Conservation (phyloP, 345 rosid genomes). For the Jatropha curcas region DNA sequence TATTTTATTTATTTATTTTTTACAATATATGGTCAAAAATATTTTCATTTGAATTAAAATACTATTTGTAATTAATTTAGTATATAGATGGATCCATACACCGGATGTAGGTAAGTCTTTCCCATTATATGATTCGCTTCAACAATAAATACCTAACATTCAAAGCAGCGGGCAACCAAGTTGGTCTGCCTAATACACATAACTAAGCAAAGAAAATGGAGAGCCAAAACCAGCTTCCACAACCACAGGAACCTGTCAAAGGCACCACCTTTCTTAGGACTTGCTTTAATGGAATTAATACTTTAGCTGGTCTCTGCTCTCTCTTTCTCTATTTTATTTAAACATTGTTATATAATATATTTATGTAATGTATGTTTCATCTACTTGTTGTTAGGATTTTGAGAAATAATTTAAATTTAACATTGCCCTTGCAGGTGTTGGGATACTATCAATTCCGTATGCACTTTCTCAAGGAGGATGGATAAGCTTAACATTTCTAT, state of each 20-base stretch:
- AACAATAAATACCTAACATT: conserved; percentile 1
- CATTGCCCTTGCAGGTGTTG: conserved; percentile 46
- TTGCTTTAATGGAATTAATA: conserved; percentile 70
- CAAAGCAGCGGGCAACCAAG: not conserved
- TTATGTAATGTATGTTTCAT: not conserved
- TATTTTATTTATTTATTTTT: no score
- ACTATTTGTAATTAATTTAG: no score
- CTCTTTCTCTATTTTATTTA: not conserved
- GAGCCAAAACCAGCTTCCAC: conserved; percentile 39
- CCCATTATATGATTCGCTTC: not conserved
- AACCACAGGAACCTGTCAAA: conserved; percentile 21
- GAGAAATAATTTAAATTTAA: not conserved
- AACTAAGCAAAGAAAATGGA: conserved; percentile 34
- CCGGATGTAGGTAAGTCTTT: no score
- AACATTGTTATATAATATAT: not conserved
- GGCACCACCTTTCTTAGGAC: conserved; percentile 63
- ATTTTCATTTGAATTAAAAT: no score
- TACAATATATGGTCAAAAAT: no score
- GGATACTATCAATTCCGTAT: conserved; percentile 61
- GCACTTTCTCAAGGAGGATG: conserved; percentile 73
- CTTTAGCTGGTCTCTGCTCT: conserved; percentile 48
- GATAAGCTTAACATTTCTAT: conserved; percentile 50
- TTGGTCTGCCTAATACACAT: conserved; percentile 14
- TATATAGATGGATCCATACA: no score
- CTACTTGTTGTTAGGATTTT: not conserved